Evolutionary conservation across 495 filamentous ascomycete genomes (phyloP).

Genomic region (Annulohypoxylon maeteangense): DNA sequence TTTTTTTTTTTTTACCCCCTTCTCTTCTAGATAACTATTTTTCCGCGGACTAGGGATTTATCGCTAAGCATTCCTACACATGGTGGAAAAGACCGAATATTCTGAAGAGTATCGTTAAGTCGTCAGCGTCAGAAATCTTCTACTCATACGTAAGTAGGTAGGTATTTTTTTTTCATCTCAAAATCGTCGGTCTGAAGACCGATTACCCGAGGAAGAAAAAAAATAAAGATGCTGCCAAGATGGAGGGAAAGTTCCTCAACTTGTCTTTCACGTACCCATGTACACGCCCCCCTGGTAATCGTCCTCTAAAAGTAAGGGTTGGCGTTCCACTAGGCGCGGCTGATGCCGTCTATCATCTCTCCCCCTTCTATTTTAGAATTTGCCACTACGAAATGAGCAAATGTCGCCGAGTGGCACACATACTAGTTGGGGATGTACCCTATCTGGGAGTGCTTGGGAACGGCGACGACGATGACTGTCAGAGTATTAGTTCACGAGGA

Average conservation of each 20-base stretch:
- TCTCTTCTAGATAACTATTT: slow-evolving; percentile 7
- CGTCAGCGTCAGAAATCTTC: slow-evolving; percentile 4
- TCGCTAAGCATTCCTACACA: slow-evolving; percentile 30
- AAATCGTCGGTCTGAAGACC: slow-evolving; percentile 8
- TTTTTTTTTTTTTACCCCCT: slow-evolving; percentile 11
- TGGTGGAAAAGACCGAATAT: slow-evolving; percentile 33
- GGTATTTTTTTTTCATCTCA: not conserved
- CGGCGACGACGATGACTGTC: slow-evolving; percentile 13
- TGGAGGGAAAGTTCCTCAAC: slow-evolving; percentile 10
- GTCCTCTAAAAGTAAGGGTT: slow-evolving; percentile 36
- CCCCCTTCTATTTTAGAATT: slow-evolving; percentile 41
- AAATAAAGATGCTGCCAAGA: slow-evolving; percentile 29
- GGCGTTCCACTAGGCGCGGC: slow-evolving; percentile 41
- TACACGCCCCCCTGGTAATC: slow-evolving; percentile 25
- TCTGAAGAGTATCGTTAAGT: slow-evolving; percentile 4
- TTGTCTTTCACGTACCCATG: slow-evolving; percentile 20
- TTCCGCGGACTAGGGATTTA: slow-evolving; percentile 4
- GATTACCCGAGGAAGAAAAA: slow-evolving; percentile 20
- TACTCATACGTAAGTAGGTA: slow-evolving; percentile 1
- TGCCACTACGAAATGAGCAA: slow-evolving; percentile 42
- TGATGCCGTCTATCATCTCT: slow-evolving; percentile 41
- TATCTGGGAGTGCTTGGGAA: not conserved
- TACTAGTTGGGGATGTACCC: slow-evolving; percentile 27
- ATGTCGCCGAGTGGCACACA: slow-evolving; percentile 46
- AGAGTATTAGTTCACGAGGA: slow-evolving; percentile 38